Conservation (phyloP, 2,329 filamentous ascomycete species). For the Trichoderma sp. region DNA sequence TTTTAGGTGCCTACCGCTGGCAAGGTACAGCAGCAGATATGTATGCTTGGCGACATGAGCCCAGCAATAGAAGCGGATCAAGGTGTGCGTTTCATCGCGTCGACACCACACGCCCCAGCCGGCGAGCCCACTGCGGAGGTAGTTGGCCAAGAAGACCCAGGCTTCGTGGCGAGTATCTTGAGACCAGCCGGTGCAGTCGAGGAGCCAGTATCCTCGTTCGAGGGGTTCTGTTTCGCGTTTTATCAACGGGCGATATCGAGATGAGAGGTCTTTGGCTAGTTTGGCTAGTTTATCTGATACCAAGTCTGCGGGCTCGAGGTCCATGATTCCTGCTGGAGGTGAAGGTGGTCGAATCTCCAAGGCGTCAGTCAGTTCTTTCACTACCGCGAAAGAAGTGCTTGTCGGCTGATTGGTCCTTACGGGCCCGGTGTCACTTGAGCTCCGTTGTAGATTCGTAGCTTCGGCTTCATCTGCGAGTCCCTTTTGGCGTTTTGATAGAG, state of each 20-base stretch:
- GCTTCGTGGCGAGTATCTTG: constrained; percentile 46
- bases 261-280: constrained; percentile 47
- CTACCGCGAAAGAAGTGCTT: constrained; percentile 16
- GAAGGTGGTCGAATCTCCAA: constrained; percentile 54
- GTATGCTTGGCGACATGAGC: constrained; percentile 69
- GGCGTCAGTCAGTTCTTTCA: constrained; percentile 28
- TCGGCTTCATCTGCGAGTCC: constrained; percentile 19
- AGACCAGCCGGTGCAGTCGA: constrained; percentile 59
- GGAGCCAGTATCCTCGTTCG: constrained; percentile 76
- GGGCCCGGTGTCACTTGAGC: constrained; percentile 32
- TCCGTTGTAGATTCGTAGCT: constrained; percentile 26
- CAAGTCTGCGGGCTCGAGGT: constrained; percentile 49
- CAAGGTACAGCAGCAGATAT: constrained; percentile 72
- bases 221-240: constrained; percentile 43
- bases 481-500: constrained; percentile 30
- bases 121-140: constrained; percentile 55
- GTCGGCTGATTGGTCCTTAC: not conserved
- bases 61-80: constrained; percentile 73
- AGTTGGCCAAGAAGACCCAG: constrained; percentile 62
- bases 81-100: constrained; percentile 39
- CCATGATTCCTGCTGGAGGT: constrained; percentile 47
- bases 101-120: constrained; percentile 67
- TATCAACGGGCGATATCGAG: constrained; percentile 50
- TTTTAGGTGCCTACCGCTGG: constrained; percentile 61
- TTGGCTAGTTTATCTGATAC: constrained; percentile 56